Percentiles rank a stretch among this genome's conserved stretches.
phyloP scores from a whole-genome alignment of 257 asterid genomes.

The Ehretia macrophylla region DNA sequence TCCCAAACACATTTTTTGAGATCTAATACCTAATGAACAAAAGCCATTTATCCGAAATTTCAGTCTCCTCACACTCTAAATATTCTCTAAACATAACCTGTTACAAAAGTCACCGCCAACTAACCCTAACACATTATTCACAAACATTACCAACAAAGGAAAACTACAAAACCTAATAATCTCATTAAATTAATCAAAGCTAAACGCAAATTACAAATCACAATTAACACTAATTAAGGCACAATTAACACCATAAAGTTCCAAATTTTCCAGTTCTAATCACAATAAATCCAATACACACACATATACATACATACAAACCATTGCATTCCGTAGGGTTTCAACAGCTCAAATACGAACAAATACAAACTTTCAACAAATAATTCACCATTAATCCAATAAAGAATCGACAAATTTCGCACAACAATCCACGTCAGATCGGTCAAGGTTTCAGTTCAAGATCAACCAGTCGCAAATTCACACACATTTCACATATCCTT shows the following conservation, averaged over 20 bases:
- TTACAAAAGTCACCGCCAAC: background rate
- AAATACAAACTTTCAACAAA: background rate
- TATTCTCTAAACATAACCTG: background rate
- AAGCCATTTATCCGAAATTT: background rate
- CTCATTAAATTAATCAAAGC: background rate
- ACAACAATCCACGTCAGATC: conserved; percentile 1
- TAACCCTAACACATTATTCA: background rate
- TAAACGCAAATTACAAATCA: background rate
- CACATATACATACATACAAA: no score
- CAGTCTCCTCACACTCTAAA: background rate
- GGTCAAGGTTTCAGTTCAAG: background rate
- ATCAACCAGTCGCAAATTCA: background rate
- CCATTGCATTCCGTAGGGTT: background rate
- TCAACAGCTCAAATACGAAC: background rate
- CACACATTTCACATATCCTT: background rate
- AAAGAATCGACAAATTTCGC: background rate
- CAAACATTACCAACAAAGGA: background rate
- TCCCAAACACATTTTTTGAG: no score
- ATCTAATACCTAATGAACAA: no score
- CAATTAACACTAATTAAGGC: background rate
- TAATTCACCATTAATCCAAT: background rate
- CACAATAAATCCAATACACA: background rate
- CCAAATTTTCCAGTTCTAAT: background rate
- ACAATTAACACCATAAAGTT: background rate
- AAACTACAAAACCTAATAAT: background rate